A percentile compares a stretch with the other conserved stretches of the same genome.
These are phyloP conservation scores for Paspalum notatum DNA, from an alignment of 176 grass and related monocot genomes.

Conservation along the genomic window DNA sequence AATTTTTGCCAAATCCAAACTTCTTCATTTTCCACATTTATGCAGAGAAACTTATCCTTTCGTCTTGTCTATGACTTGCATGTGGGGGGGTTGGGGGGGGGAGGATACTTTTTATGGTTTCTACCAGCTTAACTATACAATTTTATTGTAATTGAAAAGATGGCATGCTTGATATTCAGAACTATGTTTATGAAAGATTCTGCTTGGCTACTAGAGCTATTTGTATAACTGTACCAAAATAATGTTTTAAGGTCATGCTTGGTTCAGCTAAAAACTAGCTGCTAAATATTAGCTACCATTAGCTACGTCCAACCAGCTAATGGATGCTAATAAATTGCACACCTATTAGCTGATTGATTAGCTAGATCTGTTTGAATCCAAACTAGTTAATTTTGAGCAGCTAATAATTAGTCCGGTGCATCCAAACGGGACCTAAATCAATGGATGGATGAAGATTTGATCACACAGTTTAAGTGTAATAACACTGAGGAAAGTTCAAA, in stretches of 20 bases:
- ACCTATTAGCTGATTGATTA: too few relatives aligned
- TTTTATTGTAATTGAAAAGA: constrained; percentile 5
- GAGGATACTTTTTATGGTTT: constrained; percentile 6
- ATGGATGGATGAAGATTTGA: constrained; percentile 32
- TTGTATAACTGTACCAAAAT: neutral
- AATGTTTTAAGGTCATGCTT: neutral
- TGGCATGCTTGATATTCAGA: constrained; percentile 11
- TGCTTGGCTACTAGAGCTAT: neutral
- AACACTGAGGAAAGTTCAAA: constrained; percentile 21
- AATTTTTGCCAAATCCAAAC: neutral
- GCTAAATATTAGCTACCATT: too few relatives aligned
- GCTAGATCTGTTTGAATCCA: too few relatives aligned
- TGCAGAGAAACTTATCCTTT: neutral
- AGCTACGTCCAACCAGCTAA: too few relatives aligned
- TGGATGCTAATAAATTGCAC: too few relatives aligned
- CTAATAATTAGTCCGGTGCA: too few relatives aligned
- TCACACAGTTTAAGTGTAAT: constrained; percentile 14
- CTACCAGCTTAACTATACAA: neutral
- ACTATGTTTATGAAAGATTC: constrained; percentile 14
- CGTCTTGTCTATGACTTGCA: constrained; percentile 9
- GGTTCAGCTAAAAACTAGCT: too few relatives aligned
- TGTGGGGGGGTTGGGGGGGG: too few relatives aligned
- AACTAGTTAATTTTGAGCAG: too few relatives aligned
- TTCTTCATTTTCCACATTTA: neutral
- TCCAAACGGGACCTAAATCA: neutral